These are phyloP conservation scores for Ilex asprella DNA, from an alignment of 257 asterid genomes.

Conservation along the genomic window DNA sequence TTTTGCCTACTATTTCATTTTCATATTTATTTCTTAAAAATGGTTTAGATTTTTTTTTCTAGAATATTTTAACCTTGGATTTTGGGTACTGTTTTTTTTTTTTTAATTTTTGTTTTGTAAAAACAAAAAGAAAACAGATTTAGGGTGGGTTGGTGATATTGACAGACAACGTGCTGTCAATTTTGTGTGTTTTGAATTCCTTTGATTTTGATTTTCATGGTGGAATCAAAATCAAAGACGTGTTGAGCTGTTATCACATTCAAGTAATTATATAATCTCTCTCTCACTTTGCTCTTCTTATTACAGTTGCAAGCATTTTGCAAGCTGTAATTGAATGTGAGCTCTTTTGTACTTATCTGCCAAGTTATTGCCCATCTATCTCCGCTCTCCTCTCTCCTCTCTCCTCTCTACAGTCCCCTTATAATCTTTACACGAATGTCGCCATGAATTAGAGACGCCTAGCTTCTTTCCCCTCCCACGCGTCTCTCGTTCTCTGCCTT, in stretches of 20 bases:
- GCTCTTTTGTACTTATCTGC: constrained; percentile 21
- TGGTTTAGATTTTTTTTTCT: too few species aligned
- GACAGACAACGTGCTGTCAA: background rate
- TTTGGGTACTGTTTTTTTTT: too few species aligned
- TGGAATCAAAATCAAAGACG: constrained; percentile 28
- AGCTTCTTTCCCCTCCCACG: constrained; percentile 6
- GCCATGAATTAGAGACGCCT: constrained; percentile 11
- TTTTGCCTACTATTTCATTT: too few species aligned
- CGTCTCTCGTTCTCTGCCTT: constrained; percentile 11
- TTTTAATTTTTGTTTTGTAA: too few species aligned
- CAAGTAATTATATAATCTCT: background rate
- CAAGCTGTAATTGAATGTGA: constrained; percentile 33
- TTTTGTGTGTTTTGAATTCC: background rate
- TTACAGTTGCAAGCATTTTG: constrained; percentile 5
- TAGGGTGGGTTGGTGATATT: background rate
- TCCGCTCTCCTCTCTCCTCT: background rate
- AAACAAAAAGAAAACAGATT: too few species aligned
- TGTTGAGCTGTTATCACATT: constrained; percentile 37
- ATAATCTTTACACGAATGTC: constrained; percentile 1
- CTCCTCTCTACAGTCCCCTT: background rate
- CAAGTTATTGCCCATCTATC: background rate
- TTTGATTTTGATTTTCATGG: background rate
- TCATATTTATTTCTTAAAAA: too few species aligned
- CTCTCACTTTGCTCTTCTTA: constrained; percentile 15
- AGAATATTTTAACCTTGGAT: too few species aligned